phyloP scores from a whole-genome alignment of 495 filamentous ascomycete species.

The Cudoniella acicularis region DNA sequence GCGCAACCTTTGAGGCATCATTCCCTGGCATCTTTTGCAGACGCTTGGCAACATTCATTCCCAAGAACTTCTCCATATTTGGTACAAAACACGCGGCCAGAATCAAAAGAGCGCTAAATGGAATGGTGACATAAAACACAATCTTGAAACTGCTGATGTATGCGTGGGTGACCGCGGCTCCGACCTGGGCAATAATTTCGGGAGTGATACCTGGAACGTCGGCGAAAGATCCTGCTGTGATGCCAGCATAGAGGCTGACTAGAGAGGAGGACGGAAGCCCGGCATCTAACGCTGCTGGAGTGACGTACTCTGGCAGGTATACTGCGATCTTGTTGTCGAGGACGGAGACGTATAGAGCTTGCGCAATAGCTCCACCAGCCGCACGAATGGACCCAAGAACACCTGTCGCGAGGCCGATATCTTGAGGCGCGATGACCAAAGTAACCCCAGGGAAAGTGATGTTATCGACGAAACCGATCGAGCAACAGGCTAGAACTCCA shows the following conservation, averaged over 20 bases:
- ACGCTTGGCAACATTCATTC: conserved; percentile 34
- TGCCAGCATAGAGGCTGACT: conserved; percentile 33
- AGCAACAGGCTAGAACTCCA: conserved; percentile 26
- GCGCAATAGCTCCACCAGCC: conserved; percentile 19
- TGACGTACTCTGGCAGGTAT: conserved; percentile 7
- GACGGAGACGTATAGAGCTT: conserved; percentile 17
- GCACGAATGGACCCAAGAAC: conserved; percentile 23
- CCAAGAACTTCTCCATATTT: conserved; percentile 34
- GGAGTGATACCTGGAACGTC: conserved; percentile 40
- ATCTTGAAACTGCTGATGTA: conserved; percentile 41
- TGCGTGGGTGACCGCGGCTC: conserved; percentile 32
- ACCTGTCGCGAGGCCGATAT: conserved; percentile 27
- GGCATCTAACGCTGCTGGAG: conserved; percentile 36
- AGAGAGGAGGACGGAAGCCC: conserved; percentile 41
- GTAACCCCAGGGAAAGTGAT: conserved; percentile 30
- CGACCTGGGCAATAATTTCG: conserved; percentile 33
- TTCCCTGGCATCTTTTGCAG: conserved; percentile 21
- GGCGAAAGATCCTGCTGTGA: conserved; percentile 32
- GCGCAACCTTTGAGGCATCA: background rate
- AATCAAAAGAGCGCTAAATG: conserved; percentile 42
- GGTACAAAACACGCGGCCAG: conserved; percentile 37
- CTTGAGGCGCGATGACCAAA: conserved; percentile 25
- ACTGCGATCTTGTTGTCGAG: conserved; percentile 5
- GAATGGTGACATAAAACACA: conserved; percentile 45
- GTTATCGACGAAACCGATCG: conserved; percentile 32